phyloP scores from a whole-genome alignment of 495 filamentous ascomycete species.

The Entonaema liquescens region DNA sequence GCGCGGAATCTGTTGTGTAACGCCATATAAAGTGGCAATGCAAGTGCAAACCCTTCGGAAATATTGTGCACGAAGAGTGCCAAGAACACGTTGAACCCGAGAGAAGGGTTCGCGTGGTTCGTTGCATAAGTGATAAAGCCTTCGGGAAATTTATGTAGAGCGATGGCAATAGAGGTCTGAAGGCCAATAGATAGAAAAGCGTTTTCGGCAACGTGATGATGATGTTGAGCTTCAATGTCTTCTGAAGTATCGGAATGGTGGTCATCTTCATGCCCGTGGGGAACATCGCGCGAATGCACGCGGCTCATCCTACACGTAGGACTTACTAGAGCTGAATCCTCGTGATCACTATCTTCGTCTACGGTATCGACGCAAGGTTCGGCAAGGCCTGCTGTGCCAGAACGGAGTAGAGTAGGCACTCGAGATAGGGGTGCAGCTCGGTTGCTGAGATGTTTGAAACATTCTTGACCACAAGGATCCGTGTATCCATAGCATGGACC shows the following conservation, averaged over 20 bases:
- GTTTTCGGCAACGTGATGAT: conserved; percentile 97
- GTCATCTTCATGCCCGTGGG: conserved; percentile 41
- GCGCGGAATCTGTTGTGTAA: conserved; percentile 77
- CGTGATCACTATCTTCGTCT: conserved; percentile 41
- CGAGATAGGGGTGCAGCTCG: conserved; percentile 42
- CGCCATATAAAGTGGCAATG: conserved; percentile 89
- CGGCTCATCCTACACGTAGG: conserved; percentile 43
- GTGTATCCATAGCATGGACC: conserved; percentile 86
- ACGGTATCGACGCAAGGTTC: conserved; percentile 34
- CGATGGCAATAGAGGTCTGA: conserved; percentile 93
- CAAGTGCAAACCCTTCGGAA: conserved; percentile 94
- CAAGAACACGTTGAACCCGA: conserved; percentile 91
- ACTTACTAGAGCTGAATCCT: conserved; percentile 30
- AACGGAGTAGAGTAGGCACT: conserved; percentile 40
- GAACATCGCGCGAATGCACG: conserved; percentile 43
- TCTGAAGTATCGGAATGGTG: conserved; percentile 44
- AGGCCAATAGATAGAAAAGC: conserved; percentile 91
- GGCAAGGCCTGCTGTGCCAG: conserved; percentile 26
- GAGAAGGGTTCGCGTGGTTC: conserved; percentile 88
- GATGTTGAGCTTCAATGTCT: conserved; percentile 68
- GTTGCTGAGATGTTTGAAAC: conserved; percentile 65
- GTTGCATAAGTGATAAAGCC: conserved; percentile 99
- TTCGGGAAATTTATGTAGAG: conserved; percentile 95
- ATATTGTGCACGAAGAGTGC: conserved; percentile 98
- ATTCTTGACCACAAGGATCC: conserved; percentile 85